Conservation (phyloP, 768 basidiomycete genomes). For the Agaricus sinodeliciosus region DNA sequence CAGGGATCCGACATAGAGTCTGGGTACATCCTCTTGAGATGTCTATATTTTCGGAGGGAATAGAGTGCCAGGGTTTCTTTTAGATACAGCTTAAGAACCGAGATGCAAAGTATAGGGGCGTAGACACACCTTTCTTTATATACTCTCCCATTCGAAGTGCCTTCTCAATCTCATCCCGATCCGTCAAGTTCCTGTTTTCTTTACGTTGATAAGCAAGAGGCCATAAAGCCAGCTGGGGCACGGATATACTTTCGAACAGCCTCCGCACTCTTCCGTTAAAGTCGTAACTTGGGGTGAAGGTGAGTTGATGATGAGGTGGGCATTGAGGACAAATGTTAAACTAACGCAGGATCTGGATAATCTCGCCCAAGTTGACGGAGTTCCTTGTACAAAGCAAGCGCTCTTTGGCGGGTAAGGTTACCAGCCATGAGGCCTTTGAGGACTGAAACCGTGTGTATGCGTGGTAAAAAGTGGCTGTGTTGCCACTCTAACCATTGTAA, state of each 20-base stretch:
- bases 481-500: no score
- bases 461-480: no score
- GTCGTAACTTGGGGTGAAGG: slow-evolving; percentile 43
- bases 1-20: slow-evolving; percentile 20
- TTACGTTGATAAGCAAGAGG: slow-evolving; percentile 6
- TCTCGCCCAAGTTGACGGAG: slow-evolving; percentile 75
- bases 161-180: slow-evolving; percentile 67
- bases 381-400: slow-evolving; percentile 74
- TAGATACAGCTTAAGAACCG: neutral
- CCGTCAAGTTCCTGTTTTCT: slow-evolving; percentile 66
- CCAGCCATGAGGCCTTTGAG: slow-evolving; percentile 34
- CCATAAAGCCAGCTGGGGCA: neutral
- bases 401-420: slow-evolving; percentile 51
- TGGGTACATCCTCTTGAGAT: slow-evolving; percentile 70
- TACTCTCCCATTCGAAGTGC: slow-evolving; percentile 74
- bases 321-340: slow-evolving; percentile 14
- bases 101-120: neutral
- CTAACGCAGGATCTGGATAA: slow-evolving; percentile 77
- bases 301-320: neutral
- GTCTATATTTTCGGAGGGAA: slow-evolving; percentile 75
- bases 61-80: slow-evolving; percentile 80
- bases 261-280: slow-evolving; percentile 67
- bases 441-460: neutral
- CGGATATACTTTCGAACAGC: slow-evolving; percentile 60
- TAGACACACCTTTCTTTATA: slow-evolving; percentile 69